Evolutionary conservation across 176 grass and related monocot genomes (phyloP).

Genomic region (Otatea glauca): DNA sequence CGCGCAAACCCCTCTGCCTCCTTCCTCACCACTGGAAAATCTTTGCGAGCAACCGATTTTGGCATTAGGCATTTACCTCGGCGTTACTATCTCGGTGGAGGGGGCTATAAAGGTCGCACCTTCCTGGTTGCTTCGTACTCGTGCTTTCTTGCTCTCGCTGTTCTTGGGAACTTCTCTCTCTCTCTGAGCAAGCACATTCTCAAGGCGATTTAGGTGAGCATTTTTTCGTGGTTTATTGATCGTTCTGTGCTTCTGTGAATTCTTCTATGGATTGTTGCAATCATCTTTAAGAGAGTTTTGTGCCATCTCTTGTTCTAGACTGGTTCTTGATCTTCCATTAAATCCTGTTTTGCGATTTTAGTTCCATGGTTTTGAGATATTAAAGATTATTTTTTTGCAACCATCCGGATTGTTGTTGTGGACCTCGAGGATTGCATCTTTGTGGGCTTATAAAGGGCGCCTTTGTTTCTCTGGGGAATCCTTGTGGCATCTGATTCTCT

Average conservation of each 20-base stretch:
- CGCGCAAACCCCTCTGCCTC: not conserved
- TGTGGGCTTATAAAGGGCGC: conserved; percentile 16
- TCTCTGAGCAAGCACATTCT: not conserved
- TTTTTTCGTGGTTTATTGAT: conserved; percentile 2
- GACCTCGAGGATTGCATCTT: not conserved
- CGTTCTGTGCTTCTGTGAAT: not conserved
- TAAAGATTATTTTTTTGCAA: not conserved
- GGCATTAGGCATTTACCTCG: not conserved
- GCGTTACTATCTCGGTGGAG: not conserved
- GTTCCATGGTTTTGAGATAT: conserved; percentile 1
- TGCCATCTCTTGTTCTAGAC: not conserved
- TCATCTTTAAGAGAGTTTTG: not conserved
- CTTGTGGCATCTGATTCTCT: conserved; percentile 48
- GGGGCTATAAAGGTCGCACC: conserved; percentile 5
- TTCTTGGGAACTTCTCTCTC: not conserved
- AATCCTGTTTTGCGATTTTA: not conserved
- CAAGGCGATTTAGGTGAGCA: not conserved
- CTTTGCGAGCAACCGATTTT: not conserved
- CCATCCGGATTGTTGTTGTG: conserved; percentile 2
- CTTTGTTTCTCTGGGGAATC: conserved; percentile 32
- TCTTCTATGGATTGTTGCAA: not conserved
- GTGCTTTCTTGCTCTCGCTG: conserved; percentile 1
- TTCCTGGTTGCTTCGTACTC: not conserved
- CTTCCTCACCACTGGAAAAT: not conserved
- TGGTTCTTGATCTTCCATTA: conserved; percentile 21